Percentiles rank a stretch among this genome's conserved stretches.
Evolutionary conservation across 495 filamentous ascomycete genomes (phyloP).

Genomic region (Aspergillus ostianus): DNA sequence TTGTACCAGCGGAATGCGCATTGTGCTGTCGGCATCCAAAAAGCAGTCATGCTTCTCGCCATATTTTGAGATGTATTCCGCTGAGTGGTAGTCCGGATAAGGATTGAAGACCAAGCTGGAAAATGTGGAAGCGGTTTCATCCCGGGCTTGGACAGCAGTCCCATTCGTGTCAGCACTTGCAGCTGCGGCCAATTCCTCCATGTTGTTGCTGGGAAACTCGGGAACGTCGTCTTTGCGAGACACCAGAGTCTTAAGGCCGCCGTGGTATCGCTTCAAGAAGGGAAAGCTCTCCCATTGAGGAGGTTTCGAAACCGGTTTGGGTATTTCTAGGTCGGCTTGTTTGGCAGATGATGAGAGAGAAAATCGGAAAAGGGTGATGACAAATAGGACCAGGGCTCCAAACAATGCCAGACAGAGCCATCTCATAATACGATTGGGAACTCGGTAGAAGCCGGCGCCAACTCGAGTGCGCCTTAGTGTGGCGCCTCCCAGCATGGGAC

Average conservation of each 20-base stretch:
- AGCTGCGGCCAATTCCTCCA: conserved; percentile 25
- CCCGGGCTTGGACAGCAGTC: conserved; percentile 19
- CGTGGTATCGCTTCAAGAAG: conserved; percentile 80
- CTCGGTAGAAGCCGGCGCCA: conserved; percentile 51
- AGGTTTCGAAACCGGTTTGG: conserved; percentile 55
- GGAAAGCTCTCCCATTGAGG: conserved; percentile 77
- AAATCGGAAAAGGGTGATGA: conserved; percentile 66
- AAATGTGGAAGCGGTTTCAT: conserved; percentile 23
- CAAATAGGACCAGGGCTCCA: conserved; percentile 67
- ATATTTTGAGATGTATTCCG: conserved; percentile 56
- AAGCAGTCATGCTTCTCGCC: conserved; percentile 72
- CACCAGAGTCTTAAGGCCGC: conserved; percentile 69
- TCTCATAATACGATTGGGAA: conserved; percentile 62
- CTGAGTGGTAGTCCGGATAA: conserved; percentile 64
- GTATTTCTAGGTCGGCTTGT: conserved; percentile 55
- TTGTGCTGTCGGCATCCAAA: conserved; percentile 58
- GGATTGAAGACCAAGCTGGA: conserved; percentile 63
- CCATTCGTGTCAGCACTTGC: conserved; percentile 11
- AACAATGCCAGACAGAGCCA: conserved; percentile 71
- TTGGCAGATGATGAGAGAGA: conserved; percentile 61
- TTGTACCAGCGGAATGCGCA: conserved; percentile 65
- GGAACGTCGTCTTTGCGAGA: conserved; percentile 60
- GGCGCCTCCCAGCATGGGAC: conserved; percentile 52
- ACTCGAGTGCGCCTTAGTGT: conserved; percentile 37
- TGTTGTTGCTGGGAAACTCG: conserved; percentile 66